Evolutionary conservation across 2,329 filamentous ascomycete species (phyloP).

Genomic region (Xylaria sp.): DNA sequence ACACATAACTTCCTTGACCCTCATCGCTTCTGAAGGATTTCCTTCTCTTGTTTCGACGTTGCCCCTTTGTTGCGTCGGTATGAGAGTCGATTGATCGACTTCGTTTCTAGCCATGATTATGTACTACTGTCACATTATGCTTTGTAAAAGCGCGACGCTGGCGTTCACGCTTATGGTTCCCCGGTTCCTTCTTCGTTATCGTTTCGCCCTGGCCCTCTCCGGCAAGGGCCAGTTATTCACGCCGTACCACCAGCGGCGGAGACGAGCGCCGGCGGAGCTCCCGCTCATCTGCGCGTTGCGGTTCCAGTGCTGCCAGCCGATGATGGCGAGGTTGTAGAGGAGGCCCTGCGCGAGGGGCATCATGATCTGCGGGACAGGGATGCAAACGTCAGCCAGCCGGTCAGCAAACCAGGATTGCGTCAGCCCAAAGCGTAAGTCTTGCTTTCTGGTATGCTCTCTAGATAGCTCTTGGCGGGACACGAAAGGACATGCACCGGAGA

Average conservation of each 20-base stretch:
- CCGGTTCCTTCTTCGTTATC: background rate
- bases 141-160: background rate
- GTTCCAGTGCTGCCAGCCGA: constrained; percentile 93
- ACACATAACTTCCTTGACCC: background rate
- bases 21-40: background rate
- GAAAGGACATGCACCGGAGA: too few species aligned
- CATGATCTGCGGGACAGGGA: constrained; percentile 63
- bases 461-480: too few species aligned
- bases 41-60: background rate
- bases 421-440: too few species aligned
- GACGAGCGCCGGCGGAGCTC: constrained; percentile 73
- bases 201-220: constrained; percentile 13
- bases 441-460: too few species aligned
- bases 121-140: background rate
- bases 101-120: background rate
- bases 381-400: background rate
- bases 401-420: too few species aligned
- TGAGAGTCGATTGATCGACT: background rate
- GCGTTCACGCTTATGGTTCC: background rate
- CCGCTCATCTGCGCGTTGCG: constrained; percentile 77
- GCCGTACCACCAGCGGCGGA: constrained; percentile 92
- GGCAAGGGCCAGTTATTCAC: constrained; percentile 90
- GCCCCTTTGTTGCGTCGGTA: background rate
- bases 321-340: constrained; percentile 83
- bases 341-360: constrained; percentile 88